Conservation (phyloP, 2,329 filamentous ascomycete species). For the Grosmannia serpens region DNA sequence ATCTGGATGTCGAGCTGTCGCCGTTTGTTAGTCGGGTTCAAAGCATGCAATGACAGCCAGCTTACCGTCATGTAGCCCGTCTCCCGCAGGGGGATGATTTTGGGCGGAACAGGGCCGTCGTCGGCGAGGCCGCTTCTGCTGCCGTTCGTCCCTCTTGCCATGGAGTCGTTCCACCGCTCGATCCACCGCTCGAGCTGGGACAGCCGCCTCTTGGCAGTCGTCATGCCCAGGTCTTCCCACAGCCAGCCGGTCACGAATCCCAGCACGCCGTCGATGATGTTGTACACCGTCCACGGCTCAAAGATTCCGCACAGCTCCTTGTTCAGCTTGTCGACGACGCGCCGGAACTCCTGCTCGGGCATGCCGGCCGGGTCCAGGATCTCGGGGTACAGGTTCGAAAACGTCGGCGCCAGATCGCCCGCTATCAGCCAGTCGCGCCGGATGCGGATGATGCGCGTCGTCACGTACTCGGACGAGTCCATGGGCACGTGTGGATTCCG, state of each 20-base stretch:
- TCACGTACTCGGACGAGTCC: conserved; percentile 59
- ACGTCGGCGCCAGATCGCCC: conserved; percentile 84
- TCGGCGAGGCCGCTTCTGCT: conserved; percentile 1
- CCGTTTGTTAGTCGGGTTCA: background rate
- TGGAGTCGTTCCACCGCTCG: conserved; percentile 72
- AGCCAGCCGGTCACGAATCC: conserved; percentile 83
- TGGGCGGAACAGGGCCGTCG: conserved; percentile 11
- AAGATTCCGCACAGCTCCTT: conserved; percentile 65
- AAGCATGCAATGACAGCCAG: background rate
- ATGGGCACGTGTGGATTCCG: conserved; percentile 81
- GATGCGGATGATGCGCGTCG: conserved; percentile 83
- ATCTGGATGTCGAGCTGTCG: conserved; percentile 16
- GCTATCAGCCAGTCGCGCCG: conserved; percentile 82
- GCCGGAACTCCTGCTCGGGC: conserved; percentile 75
- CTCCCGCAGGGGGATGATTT: conserved; percentile 14
- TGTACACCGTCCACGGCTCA: conserved; percentile 63
- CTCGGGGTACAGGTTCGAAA: conserved; percentile 91
- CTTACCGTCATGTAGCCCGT: conserved; percentile 17
- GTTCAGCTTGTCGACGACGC: conserved; percentile 73
- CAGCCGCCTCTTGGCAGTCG: conserved; percentile 61
- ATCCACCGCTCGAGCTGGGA: conserved; percentile 67
- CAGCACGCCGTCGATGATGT: conserved; percentile 67
- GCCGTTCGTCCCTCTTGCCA: conserved; percentile 29
- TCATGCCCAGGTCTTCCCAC: conserved; percentile 82
- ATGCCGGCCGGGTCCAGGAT: conserved; percentile 79